Base-by-base conservation (phyloP, 495 filamentous ascomycete species). In the Penicillium odoratum region DNA sequence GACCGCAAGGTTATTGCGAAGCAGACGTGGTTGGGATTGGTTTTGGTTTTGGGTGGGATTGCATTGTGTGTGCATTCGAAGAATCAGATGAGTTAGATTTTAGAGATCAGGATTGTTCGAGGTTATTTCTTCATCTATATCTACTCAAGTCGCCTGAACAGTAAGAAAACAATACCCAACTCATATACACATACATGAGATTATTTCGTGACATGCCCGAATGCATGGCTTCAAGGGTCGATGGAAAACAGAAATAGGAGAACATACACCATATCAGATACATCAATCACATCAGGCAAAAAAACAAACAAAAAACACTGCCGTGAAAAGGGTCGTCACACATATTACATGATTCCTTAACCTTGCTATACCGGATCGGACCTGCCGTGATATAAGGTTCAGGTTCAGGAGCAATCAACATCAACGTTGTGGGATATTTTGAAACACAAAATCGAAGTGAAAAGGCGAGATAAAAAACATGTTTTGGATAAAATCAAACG, bases 1-100 rank as follows among this genome's bases (percentile, higher is more conserved):
- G 94, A 97, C 55, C 83, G 82, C 59, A 98, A 97, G 73, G 87
- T 89, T 4, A 94, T 98, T 59, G 86, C 83, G 58, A 79, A 85
- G 78, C 89, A 95, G 74, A 97, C 93, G 2, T 93, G 90, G 90
- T 77, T 93, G 62, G 93, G 93, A 30, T 92, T 97, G 91, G 71
- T 76, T 10, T 67, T 96, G 40, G 92, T 93, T 3, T 65, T 96
- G 58, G 83, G 83, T 13, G 93, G 93, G 3, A 96, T 97, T 69
- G 92, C 81, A 18, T 76, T 97, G 44, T 97, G 93, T 74, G 93
- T 97, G 30, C 79, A 89, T 50, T 80, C 77, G 36, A 82, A 82
- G 63, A 71, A 72, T 51, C 67, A 69, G 53, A 62, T 48, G n/a
- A 5, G 21, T 21, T 21, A 21, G 21, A 21, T 21, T 21, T 21